Conservation (phyloP, 306 rosid genomes). For the Medicago ruthenica region DNA sequence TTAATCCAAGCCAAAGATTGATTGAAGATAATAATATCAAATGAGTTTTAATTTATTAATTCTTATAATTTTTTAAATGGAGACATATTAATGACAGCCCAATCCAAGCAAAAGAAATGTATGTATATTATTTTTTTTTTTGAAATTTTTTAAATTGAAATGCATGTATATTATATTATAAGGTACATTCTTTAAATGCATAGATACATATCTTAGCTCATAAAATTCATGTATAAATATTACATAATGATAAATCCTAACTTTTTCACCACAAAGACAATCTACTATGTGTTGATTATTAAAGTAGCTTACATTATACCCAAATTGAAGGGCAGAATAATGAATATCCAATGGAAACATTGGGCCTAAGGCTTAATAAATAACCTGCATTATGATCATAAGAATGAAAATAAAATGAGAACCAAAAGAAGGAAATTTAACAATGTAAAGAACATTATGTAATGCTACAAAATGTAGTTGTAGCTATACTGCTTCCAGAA, state of each 20-base stretch:
- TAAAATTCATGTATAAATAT: slow-evolving; percentile 30
- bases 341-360: slow-evolving; percentile 58
- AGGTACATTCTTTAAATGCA: slow-evolving; percentile 10
- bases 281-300: slow-evolving; percentile 48
- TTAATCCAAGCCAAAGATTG: background rate
- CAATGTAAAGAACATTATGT: slow-evolving; percentile 38
- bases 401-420: slow-evolving; percentile 24
- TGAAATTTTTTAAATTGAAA: too few species aligned
- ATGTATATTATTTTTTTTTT: slow-evolving; percentile 9
- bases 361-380: slow-evolving; percentile 50
- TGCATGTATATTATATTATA: slow-evolving; percentile 19
- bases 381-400: slow-evolving; percentile 51
- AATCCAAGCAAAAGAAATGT: slow-evolving; percentile 3
- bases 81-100: background rate
- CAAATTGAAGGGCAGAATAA: slow-evolving; percentile 25
- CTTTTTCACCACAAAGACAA: slow-evolving; percentile 39
- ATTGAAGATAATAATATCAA: background rate
- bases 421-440: slow-evolving; percentile 7
- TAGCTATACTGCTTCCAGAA: slow-evolving; percentile 44
- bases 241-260: slow-evolving; percentile 27
- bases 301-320: slow-evolving; percentile 50
- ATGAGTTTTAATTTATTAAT: background rate
- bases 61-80: background rate
- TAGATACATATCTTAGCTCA: background rate
- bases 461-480: slow-evolving; percentile 61